Evolutionary conservation across 2,329 filamentous ascomycete species (phyloP).

Genomic region (Beauveria australis): DNA sequence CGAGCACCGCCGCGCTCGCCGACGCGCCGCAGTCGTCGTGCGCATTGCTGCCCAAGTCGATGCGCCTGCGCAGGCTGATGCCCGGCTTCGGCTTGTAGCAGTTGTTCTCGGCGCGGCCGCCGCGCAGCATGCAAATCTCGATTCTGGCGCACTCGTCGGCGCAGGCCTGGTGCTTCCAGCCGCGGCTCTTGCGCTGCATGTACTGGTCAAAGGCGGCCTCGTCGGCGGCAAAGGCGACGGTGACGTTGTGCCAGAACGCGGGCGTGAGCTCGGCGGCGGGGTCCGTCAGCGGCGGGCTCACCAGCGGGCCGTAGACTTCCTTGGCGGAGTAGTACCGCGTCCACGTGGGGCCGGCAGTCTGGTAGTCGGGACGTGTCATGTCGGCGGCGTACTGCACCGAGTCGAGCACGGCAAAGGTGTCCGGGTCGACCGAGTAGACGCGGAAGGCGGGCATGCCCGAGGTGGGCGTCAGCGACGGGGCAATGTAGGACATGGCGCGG

Average conservation of each 20-base stretch:
- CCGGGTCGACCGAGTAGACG: conserved; percentile 49
- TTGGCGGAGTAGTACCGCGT: conserved; percentile 48
- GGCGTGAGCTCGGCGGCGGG: conserved; percentile 40
- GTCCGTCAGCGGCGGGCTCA: conserved; percentile 31
- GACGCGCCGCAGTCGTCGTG: conserved; percentile 24
- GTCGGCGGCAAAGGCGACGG: conserved; percentile 36
- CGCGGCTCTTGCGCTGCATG: conserved; percentile 38
- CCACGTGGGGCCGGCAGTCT: conserved; percentile 41
- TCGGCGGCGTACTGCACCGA: conserved; percentile 46
- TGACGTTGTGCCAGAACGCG: conserved; percentile 52
- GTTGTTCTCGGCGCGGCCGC: conserved; percentile 43
- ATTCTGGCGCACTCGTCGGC: conserved; percentile 30
- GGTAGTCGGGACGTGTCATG: conserved; percentile 35
- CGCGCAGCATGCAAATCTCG: conserved; percentile 46
- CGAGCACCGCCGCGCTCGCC: conserved; percentile 19
- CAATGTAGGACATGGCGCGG: conserved; percentile 43
- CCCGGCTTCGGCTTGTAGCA: conserved; percentile 32
- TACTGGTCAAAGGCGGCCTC: conserved; percentile 37
- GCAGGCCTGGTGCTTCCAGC: conserved; percentile 34
- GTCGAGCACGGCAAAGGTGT: conserved; percentile 47
- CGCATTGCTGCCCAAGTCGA: conserved; percentile 14
- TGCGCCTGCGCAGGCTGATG: conserved; percentile 19
- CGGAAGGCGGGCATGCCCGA: conserved; percentile 49
- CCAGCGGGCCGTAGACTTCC: conserved; percentile 40
- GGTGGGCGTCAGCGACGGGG: conserved; percentile 45